phyloP scores from a whole-genome alignment of 1,139 yeast genomes.

The Suhomyces ambrosiae region DNA sequence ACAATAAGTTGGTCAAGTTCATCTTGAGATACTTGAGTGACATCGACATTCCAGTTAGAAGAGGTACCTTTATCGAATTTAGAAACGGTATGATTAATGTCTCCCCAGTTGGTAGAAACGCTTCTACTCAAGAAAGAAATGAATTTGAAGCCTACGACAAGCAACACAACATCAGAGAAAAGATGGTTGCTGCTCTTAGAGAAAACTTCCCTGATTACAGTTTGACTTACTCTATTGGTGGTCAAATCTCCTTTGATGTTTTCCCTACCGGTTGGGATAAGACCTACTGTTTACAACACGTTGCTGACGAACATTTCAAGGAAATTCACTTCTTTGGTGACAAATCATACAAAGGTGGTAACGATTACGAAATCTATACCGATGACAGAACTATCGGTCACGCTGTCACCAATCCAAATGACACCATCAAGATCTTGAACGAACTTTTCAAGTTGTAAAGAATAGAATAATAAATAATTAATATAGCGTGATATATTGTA shows the following conservation, averaged over 20 bases:
- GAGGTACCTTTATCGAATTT: slow-evolving; percentile 98
- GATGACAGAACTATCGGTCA: slow-evolving; percentile 96
- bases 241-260: slow-evolving; percentile 98
- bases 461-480: slow-evolving; percentile 5
- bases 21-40: slow-evolving; percentile 82
- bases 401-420: slow-evolving; percentile 84
- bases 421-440: slow-evolving; percentile 81
- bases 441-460: slow-evolving; percentile 63
- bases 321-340: slow-evolving; percentile 98
- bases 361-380: slow-evolving; percentile 92
- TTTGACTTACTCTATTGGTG: slow-evolving; percentile 96
- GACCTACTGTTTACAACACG: slow-evolving; percentile 95
- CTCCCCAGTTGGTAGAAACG: slow-evolving; percentile 98
- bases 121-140: slow-evolving; percentile 88
- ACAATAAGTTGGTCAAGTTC: slow-evolving; percentile 84
- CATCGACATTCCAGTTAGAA: slow-evolving; percentile 86
- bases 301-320: slow-evolving; percentile 79
- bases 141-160: slow-evolving; percentile 87
- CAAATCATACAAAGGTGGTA: slow-evolving; percentile 96
- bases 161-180: slow-evolving; percentile 75
- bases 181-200: slow-evolving; percentile 80
- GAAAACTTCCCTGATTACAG: slow-evolving; percentile 79
- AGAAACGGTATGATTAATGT: slow-evolving; percentile 99
- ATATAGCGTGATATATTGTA: background rate
- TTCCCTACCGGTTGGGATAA: slow-evolving; percentile 99